Evolutionary conservation across 2,329 filamentous ascomycete genomes (phyloP).

Genomic region (Coniella lustricola): DNA sequence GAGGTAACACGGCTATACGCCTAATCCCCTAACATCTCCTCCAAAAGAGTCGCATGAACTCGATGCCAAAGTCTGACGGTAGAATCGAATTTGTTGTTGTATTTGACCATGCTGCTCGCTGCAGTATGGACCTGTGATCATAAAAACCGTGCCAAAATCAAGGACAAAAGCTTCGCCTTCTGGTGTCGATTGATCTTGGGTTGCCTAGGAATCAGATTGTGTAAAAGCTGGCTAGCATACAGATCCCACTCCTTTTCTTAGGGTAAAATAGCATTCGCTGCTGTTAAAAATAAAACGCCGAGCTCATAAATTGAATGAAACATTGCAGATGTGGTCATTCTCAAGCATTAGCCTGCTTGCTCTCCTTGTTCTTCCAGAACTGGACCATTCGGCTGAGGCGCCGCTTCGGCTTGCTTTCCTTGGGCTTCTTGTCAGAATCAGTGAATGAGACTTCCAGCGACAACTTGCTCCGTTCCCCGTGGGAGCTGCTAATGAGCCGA

Average conservation of each 20-base stretch:
- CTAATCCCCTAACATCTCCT: not conserved
- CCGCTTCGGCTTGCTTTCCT: slow-evolving; percentile 55
- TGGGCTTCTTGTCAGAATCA: slow-evolving; percentile 48
- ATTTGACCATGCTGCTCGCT: slow-evolving; percentile 3
- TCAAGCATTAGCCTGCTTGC: slow-evolving; percentile 17
- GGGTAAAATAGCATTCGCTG: slow-evolving; percentile 17
- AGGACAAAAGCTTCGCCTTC: not conserved
- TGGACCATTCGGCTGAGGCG: slow-evolving; percentile 68
- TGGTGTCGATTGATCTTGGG: slow-evolving; percentile 1
- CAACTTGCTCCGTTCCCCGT: slow-evolving; percentile 68
- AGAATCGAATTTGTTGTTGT: slow-evolving; percentile 13
- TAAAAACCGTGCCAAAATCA: slow-evolving; percentile 8
- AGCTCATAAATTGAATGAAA: slow-evolving; percentile 19
- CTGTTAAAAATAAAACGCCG: slow-evolving; percentile 25
- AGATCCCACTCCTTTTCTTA: slow-evolving; percentile 16
- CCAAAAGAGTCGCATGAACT: not conserved
- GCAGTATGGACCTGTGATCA: slow-evolving; percentile 5
- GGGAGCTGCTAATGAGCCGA: slow-evolving; percentile 66
- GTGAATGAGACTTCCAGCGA: slow-evolving; percentile 59
- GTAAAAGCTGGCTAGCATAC: slow-evolving; percentile 11
- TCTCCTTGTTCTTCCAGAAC: slow-evolving; percentile 64
- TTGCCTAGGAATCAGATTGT: slow-evolving; percentile 6
- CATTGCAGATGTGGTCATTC: slow-evolving; percentile 4
- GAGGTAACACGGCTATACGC: not conserved
- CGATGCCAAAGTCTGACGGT: slow-evolving; percentile 6